phyloP scores from a whole-genome alignment of 345 rosid species.

The Salix koriyanagi region DNA sequence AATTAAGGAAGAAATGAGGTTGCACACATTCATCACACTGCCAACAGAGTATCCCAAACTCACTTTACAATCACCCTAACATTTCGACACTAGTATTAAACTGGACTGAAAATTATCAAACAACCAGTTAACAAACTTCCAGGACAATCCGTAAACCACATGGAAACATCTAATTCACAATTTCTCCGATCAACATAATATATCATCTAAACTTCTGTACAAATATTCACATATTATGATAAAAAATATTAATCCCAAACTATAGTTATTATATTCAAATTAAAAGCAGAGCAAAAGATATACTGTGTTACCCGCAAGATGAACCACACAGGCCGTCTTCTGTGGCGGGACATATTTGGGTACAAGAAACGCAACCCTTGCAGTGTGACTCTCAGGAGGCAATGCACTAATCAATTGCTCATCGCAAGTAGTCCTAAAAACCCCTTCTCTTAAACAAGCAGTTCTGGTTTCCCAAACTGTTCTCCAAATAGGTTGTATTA shows the following conservation, averaged over 20 bases:
- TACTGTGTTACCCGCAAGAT: constrained; percentile 76
- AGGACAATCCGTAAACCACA: background rate
- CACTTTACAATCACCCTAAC: background rate
- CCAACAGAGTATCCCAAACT: background rate
- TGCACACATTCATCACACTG: background rate
- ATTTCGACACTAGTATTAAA: background rate
- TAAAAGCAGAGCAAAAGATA: background rate
- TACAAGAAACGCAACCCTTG: constrained; percentile 81
- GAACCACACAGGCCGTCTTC: constrained; percentile 94
- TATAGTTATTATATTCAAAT: background rate
- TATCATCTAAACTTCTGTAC: background rate
- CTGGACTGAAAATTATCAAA: background rate
- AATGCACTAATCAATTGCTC: constrained; percentile 70
- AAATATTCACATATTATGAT: background rate
- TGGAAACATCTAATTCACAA: background rate
- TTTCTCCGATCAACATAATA: background rate
- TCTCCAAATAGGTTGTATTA: constrained; percentile 73
- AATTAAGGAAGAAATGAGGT: constrained; percentile 2
- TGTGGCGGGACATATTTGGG: constrained; percentile 73
- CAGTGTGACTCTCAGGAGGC: constrained; percentile 83
- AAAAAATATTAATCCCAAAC: background rate
- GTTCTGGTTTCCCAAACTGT: constrained; percentile 83
- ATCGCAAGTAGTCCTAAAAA: constrained; percentile 76
- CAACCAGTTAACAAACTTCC: background rate
- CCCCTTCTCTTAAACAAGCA: constrained; percentile 79